Evolutionary conservation across 2,329 filamentous ascomycete species (phyloP).

Genomic region (Volutella citrinella): DNA sequence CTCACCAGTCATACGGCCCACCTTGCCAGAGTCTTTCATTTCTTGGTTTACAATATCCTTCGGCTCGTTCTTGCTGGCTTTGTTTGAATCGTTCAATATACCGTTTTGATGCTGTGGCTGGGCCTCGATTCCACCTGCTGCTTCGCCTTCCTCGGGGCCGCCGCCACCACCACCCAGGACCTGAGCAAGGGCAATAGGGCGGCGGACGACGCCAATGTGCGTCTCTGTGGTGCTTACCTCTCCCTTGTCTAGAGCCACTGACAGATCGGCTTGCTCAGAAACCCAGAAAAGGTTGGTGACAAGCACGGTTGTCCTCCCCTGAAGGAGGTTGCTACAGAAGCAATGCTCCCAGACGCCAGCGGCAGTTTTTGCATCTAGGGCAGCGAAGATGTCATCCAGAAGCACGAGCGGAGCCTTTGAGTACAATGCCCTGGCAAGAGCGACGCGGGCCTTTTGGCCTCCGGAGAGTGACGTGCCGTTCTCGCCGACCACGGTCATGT

Average conservation of each 20-base stretch:
- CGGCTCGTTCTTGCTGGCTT: constrained; percentile 34
- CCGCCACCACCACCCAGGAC: constrained; percentile 35
- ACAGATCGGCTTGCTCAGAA: constrained; percentile 47
- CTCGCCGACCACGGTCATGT: constrained; percentile 52
- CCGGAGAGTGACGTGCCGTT: constrained; percentile 55
- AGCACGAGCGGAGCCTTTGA: constrained; percentile 53
- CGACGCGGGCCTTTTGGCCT: constrained; percentile 55
- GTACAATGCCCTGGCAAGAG: constrained; percentile 55
- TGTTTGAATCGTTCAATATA: constrained; percentile 28
- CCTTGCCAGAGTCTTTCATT: constrained; percentile 43
- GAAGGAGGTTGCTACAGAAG: constrained; percentile 54
- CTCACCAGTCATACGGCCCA: constrained; percentile 43
- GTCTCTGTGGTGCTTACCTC: constrained; percentile 37
- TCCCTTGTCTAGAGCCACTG: constrained; percentile 46
- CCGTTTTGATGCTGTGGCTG: constrained; percentile 28
- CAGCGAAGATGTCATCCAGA: constrained; percentile 59
- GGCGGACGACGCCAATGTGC: constrained; percentile 44
- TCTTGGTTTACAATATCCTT: constrained; percentile 47
- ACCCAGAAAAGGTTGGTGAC: constrained; percentile 57
- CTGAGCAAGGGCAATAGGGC: constrained; percentile 41
- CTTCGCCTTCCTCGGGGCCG: constrained; percentile 32
- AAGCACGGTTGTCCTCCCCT: constrained; percentile 52
- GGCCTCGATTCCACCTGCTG: constrained; percentile 18
- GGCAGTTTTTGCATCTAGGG: constrained; percentile 57
- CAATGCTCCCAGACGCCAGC: constrained; percentile 54